Evolutionary conservation across 148 eudicot species (phyloP).

Genomic region (Gaultheria prostrata): DNA sequence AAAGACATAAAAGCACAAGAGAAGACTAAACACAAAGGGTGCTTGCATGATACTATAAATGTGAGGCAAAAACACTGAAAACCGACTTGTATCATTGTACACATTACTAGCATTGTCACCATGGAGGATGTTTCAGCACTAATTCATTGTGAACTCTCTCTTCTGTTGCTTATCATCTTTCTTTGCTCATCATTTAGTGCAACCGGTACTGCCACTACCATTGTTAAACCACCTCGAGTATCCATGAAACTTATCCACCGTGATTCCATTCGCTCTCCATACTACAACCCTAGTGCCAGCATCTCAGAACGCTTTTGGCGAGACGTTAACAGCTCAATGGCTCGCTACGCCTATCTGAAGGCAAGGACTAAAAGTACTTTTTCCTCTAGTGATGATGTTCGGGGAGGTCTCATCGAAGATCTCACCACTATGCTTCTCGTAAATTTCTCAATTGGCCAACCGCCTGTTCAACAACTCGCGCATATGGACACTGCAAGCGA

Average conservation of each 20-base stretch:
- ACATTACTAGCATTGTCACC: not conserved
- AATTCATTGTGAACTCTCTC: not conserved
- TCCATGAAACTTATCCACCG: conserved; percentile 13
- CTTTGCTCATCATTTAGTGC: not conserved
- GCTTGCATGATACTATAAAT: not conserved
- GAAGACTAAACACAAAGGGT: not conserved
- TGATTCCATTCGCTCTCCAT: conserved; percentile 7
- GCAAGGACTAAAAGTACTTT: not conserved
- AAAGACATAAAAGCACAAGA: not conserved
- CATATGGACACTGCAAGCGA: conserved; percentile 28
- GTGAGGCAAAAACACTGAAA: not conserved
- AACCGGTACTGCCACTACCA: not conserved
- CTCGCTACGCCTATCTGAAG: not conserved
- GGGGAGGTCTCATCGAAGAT: not conserved
- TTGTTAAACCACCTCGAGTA: not conserved
- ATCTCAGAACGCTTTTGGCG: not conserved
- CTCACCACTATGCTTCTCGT: not conserved
- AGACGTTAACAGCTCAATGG: not conserved
- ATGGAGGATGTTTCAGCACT: not conserved
- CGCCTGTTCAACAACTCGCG: conserved; percentile 22
- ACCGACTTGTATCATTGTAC: not conserved
- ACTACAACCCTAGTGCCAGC: conserved; percentile 1
- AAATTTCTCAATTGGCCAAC: conserved; percentile 24
- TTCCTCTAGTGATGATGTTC: not conserved
- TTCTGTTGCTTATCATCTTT: not conserved